phyloP scores from a whole-genome alignment of 371 early-diverging fungal species.

The Mucor lusitanicus region DNA sequence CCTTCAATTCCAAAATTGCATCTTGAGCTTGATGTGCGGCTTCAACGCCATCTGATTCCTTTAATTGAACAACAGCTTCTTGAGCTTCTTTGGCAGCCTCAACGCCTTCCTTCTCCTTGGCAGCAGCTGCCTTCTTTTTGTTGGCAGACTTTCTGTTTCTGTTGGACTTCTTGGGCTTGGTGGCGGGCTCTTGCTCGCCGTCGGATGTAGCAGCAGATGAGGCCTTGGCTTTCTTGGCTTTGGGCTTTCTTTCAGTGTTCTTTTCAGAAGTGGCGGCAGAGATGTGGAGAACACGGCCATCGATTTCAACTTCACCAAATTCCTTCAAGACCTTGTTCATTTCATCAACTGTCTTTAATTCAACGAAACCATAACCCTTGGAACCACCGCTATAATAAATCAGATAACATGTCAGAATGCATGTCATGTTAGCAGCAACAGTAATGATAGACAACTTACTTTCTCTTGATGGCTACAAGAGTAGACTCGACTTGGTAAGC shows the following conservation, averaged over 20 bases:
- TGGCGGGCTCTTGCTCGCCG: background rate
- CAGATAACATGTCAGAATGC: background rate
- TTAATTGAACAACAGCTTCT: slow-evolving; percentile 11
- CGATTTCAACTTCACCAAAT: slow-evolving; percentile 59
- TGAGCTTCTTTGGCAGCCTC: slow-evolving; percentile 10
- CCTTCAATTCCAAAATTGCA: slow-evolving; percentile 16
- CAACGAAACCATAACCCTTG: slow-evolving; percentile 95
- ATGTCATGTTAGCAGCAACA: background rate
- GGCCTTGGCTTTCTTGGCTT: background rate
- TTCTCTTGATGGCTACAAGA: slow-evolving; percentile 63
- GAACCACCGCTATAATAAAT: slow-evolving; percentile 57
- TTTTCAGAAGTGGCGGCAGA: slow-evolving; percentile 61
- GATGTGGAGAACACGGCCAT: slow-evolving; percentile 72
- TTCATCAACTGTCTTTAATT: slow-evolving; percentile 76
- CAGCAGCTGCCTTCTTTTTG: slow-evolving; percentile 12
- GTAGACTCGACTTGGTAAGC: slow-evolving; percentile 80
- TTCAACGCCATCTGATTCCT: slow-evolving; percentile 15
- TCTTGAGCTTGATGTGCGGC: slow-evolving; percentile 16
- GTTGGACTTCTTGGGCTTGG: background rate
- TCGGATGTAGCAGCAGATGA: background rate
- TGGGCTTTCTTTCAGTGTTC: slow-evolving; percentile 8
- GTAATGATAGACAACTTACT: slow-evolving; percentile 12
- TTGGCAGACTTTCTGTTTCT: slow-evolving; percentile 5
- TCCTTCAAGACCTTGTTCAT: slow-evolving; percentile 78
- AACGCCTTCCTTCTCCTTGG: slow-evolving; percentile 17